Evolutionary conservation across 2,329 filamentous ascomycete species (phyloP).

Genomic region (Colletotrichum ledebouriae): DNA sequence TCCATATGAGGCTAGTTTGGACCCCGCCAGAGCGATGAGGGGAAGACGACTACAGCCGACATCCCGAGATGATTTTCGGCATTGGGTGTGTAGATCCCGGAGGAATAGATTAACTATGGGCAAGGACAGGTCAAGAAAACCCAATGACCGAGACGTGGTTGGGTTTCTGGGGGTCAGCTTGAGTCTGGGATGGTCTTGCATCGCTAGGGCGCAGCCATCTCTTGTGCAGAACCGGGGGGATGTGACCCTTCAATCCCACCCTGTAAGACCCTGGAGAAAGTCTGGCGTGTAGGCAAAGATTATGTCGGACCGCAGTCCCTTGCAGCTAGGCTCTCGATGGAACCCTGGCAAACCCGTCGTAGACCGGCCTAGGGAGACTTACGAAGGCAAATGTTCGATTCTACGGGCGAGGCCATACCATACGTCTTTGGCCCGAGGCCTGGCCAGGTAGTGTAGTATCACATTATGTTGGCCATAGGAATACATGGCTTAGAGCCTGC

Average conservation of each 20-base stretch:
- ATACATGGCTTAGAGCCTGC: too few species aligned
- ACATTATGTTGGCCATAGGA: too few species aligned
- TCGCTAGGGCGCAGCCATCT: slow-evolving; percentile 11
- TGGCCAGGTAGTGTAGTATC: too few species aligned
- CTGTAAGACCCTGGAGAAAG: slow-evolving; percentile 14
- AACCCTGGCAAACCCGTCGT: background rate
- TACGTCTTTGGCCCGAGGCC: too few species aligned
- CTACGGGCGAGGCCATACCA: background rate
- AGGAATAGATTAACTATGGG: slow-evolving; percentile 45
- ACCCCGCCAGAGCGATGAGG: slow-evolving; percentile 2
- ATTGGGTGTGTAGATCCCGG: slow-evolving; percentile 49
- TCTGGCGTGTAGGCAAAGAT: slow-evolving; percentile 44
- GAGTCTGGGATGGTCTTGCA: slow-evolving; percentile 44
- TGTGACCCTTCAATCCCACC: slow-evolving; percentile 31
- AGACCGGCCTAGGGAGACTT: background rate
- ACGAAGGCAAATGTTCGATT: background rate
- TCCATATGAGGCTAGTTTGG: background rate
- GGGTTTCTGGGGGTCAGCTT: slow-evolving; percentile 30
- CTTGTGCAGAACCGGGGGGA: slow-evolving; percentile 22
- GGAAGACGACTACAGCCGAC: slow-evolving; percentile 22
- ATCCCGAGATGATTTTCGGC: slow-evolving; percentile 48
- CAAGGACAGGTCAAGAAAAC: slow-evolving; percentile 43
- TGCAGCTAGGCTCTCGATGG: slow-evolving; percentile 47
- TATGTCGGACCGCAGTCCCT: slow-evolving; percentile 54
- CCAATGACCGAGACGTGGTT: background rate